phyloP scores from a whole-genome alignment of 345 rosid species.

The Eucalyptus erythrocorys region DNA sequence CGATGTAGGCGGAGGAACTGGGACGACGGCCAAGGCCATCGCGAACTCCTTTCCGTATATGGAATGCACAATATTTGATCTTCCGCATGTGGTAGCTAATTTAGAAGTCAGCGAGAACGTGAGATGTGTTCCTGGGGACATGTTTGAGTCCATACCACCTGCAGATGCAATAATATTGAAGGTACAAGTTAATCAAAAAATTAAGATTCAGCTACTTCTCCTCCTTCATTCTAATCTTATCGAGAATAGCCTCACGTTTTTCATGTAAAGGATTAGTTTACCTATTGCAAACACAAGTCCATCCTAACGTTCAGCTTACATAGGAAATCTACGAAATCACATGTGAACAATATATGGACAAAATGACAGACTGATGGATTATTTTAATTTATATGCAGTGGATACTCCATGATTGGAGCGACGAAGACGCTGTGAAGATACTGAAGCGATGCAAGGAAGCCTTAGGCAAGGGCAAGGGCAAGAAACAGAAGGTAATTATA shows the following conservation, averaged over 20 bases:
- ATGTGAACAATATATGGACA: neutral
- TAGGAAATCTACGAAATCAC: neutral
- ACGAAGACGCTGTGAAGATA: neutral
- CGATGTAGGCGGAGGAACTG: conserved; percentile 29
- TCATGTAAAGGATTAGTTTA: neutral
- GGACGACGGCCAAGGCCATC: conserved; percentile 3
- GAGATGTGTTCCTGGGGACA: conserved; percentile 16
- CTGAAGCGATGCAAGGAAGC: neutral
- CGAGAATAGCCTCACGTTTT: neutral
- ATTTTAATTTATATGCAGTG: neutral
- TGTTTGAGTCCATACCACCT: conserved; percentile 13
- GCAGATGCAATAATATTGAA: conserved; percentile 12
- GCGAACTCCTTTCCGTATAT: conserved; percentile 1
- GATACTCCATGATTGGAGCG: neutral
- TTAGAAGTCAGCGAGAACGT: conserved; percentile 1
- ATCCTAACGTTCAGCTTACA: neutral
- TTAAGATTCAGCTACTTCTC: neutral
- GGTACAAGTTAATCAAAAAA: neutral
- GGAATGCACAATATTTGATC: conserved; percentile 8
- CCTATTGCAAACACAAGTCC: neutral
- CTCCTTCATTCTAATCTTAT: neutral
- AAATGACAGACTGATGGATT: neutral
- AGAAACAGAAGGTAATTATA: neutral
- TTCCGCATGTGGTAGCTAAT: conserved; percentile 6
- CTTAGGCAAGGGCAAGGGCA: neutral